These are phyloP conservation scores for Claviceps maximensis DNA, from an alignment of 2,329 filamentous ascomycete genomes.

Conservation along the genomic window DNA sequence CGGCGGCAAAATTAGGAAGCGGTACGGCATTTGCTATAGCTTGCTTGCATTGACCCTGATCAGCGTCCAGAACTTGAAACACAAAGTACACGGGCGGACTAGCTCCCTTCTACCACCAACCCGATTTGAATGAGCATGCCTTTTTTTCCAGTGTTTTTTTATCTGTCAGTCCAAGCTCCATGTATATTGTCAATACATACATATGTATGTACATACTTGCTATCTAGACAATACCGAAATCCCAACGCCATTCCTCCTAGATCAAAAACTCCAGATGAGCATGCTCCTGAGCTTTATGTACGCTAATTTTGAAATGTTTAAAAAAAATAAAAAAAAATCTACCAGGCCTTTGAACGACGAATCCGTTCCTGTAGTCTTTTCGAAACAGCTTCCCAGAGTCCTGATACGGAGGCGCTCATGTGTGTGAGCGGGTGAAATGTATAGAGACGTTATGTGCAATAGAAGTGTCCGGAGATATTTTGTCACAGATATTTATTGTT, in stretches of 20 bases:
- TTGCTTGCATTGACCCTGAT: too few species aligned
- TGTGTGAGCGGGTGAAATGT: neutral
- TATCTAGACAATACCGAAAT: neutral
- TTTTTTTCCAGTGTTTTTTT: neutral
- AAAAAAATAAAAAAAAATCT: neutral
- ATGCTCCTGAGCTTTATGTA: too few species aligned
- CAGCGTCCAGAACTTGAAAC: neutral
- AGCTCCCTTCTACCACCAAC: neutral
- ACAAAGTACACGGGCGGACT: neutral
- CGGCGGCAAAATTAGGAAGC: neutral
- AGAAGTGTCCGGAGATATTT: neutral
- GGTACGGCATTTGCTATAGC: neutral
- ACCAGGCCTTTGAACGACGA: neutral
- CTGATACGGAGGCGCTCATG: too few species aligned
- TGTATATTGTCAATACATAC: neutral
- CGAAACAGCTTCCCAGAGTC: neutral
- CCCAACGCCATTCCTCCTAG: neutral
- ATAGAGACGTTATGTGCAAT: neutral
- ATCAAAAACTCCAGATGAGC: neutral
- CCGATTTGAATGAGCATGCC: neutral
- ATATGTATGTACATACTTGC: neutral
- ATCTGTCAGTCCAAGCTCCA: neutral
- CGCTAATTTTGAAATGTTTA: too few species aligned
- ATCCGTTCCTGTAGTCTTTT: neutral
- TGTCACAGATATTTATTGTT: neutral